Percentiles rank a stretch among this genome's conserved stretches.
Evolutionary conservation across 495 filamentous ascomycete species (phyloP).

Genomic region (Lasiosphaeria miniovina): DNA sequence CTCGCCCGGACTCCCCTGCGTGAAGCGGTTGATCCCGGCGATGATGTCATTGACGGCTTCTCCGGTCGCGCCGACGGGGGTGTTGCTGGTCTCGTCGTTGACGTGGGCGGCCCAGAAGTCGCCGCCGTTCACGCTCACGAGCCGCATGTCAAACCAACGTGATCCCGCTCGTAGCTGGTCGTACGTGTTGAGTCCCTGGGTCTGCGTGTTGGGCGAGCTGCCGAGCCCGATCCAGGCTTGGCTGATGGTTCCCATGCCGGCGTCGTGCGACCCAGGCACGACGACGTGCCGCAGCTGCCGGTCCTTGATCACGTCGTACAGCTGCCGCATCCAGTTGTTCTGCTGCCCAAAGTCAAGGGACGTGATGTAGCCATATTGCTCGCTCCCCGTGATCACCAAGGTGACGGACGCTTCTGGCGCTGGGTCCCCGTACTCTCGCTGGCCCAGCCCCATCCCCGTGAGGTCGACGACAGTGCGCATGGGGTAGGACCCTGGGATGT

Average conservation of each 20-base stretch:
- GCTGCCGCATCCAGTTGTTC: slow-evolving; percentile 14
- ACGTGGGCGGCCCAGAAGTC: slow-evolving; percentile 13
- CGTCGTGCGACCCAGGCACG: slow-evolving; percentile 21
- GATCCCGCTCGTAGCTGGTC: slow-evolving; percentile 14
- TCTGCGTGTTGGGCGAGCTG: slow-evolving; percentile 7
- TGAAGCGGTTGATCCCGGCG: slow-evolving; percentile 9
- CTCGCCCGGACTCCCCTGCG: slow-evolving; percentile 14
- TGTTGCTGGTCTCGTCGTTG: background rate
- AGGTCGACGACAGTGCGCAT: too few relatives aligned
- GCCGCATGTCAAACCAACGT: slow-evolving; percentile 18
- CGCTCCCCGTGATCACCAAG: too few relatives aligned
- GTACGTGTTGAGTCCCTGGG: slow-evolving; percentile 8
- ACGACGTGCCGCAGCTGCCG: slow-evolving; percentile 16
- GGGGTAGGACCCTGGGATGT: too few relatives aligned
- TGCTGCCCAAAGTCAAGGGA: too few relatives aligned
- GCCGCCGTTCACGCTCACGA: background rate
- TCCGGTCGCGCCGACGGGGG: slow-evolving; percentile 5
- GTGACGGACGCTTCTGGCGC: too few relatives aligned
- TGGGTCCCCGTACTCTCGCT: too few relatives aligned
- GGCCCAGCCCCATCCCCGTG: too few relatives aligned
- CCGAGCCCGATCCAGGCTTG: background rate
- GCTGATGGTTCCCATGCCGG: slow-evolving; percentile 12
- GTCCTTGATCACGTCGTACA: slow-evolving; percentile 14
- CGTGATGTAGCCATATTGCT: too few relatives aligned
- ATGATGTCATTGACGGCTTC: slow-evolving; percentile 10